These are phyloP conservation scores for Colletotrichum sp. DNA, from an alignment of 2,329 filamentous ascomycete genomes.

Conservation along the genomic window DNA sequence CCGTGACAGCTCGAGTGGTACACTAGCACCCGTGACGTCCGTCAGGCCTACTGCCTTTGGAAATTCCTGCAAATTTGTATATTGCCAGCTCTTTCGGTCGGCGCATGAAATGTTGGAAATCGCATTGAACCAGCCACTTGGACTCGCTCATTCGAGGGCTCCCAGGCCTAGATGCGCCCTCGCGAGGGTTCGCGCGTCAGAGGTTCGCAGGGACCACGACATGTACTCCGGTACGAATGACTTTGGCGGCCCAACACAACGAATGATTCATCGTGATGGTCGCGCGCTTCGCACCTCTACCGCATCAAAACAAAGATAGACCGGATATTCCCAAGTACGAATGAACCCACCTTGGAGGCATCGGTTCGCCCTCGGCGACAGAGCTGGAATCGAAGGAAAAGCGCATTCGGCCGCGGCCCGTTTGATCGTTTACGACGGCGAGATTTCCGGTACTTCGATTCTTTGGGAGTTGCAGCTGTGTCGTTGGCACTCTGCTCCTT, in stretches of 20 bases:
- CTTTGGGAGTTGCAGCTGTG: constrained; percentile 61
- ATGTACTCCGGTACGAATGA: not conserved
- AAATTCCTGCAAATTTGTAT: not conserved
- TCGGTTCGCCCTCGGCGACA: constrained; percentile 57
- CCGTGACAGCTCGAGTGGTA: constrained; percentile 1
- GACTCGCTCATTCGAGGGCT: not conserved
- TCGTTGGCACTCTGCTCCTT: constrained; percentile 45
- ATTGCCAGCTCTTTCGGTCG: not conserved
- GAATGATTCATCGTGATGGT: not conserved
- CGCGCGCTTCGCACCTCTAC: not conserved
- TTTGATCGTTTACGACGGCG: constrained; percentile 47
- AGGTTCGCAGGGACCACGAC: not conserved
- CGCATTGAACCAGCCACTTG: not conserved
- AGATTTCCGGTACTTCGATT: constrained; percentile 71
- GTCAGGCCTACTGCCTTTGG: not conserved
- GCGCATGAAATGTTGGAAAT: not conserved
- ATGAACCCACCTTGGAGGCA: constrained; percentile 66
- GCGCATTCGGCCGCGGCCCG: constrained; percentile 67
- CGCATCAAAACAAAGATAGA: not conserved
- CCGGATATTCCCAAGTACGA: not conserved
- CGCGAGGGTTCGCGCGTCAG: not conserved
- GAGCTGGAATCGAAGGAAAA: constrained; percentile 79
- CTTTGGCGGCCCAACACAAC: not conserved
- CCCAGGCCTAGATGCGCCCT: not conserved
- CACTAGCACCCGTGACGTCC: constrained; percentile 15